Evolutionary conservation across 1,284 basidiomycete species (phyloP).

Genomic region (Rhodotorula sp.): DNA sequence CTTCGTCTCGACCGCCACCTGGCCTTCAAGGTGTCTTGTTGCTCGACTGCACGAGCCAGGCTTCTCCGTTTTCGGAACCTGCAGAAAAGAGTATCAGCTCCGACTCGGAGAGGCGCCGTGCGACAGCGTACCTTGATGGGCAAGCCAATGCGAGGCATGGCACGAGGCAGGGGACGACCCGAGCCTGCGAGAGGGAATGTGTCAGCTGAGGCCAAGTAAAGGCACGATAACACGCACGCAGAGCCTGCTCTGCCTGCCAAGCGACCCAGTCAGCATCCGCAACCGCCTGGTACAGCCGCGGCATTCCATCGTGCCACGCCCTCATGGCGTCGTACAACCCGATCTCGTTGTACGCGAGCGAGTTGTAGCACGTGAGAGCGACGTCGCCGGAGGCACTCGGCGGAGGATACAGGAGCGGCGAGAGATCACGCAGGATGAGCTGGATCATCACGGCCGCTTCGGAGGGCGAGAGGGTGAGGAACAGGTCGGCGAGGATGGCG

Average conservation of each 20-base stretch:
- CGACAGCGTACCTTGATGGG: conserved; percentile 59
- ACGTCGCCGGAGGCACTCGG: conserved; percentile 51
- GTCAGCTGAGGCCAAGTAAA: neutral
- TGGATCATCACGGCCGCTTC: conserved; percentile 71
- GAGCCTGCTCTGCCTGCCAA: conserved; percentile 56
- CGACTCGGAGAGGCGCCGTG: rapidly evolving
- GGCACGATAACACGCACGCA: conserved; percentile 30
- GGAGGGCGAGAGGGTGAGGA: conserved; percentile 59
- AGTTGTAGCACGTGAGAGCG: conserved; percentile 61
- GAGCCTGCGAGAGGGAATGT: neutral
- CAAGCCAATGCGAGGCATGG: conserved; percentile 55
- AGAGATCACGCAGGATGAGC: conserved; percentile 78
- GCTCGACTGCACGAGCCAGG: conserved; percentile 30
- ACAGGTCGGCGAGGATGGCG: conserved; percentile 61
- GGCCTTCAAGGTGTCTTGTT: conserved; percentile 49
- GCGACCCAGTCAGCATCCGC: conserved; percentile 65
- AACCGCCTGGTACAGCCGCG: conserved; percentile 60
- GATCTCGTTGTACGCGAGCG: conserved; percentile 61
- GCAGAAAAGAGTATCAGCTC: neutral
- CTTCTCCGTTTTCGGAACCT: conserved; percentile 81
- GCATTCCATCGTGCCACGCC: conserved; percentile 69
- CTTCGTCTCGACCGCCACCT: conserved; percentile 81
- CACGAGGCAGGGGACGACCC: neutral
- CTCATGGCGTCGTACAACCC: conserved; percentile 66
- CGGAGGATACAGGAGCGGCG: conserved; percentile 71